Evolutionary conservation across 192 early-diverging fungal species (phyloP).

Genomic region (Backusella westeae): DNA sequence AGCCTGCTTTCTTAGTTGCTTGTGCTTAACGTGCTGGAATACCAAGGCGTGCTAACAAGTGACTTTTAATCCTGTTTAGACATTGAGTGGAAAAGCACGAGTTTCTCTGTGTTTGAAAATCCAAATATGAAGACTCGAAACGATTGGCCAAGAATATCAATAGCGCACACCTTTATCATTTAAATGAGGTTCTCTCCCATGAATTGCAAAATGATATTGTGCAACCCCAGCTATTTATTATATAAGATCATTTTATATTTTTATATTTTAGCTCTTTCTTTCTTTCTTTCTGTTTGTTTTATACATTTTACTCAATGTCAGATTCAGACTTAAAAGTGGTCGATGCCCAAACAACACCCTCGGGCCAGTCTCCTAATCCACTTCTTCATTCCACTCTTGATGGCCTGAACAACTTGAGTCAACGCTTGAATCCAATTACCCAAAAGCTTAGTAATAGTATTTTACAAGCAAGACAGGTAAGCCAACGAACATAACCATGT

Average conservation of each 20-base stretch:
- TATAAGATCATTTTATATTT: not conserved
- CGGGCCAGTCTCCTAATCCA: not conserved
- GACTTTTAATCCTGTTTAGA: no score
- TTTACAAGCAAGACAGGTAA: not conserved
- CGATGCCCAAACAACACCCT: not conserved
- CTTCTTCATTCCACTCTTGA: conserved; percentile 1
- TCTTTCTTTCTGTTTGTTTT: not conserved
- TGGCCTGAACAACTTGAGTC: not conserved
- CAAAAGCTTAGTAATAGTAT: not conserved
- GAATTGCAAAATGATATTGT: not conserved
- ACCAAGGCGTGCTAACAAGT: no score
- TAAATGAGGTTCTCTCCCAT: conserved; percentile 1
- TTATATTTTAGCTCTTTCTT: not conserved
- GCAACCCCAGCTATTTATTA: not conserved
- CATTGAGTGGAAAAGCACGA: not conserved
- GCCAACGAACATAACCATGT: not conserved
- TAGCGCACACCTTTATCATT: not conserved
- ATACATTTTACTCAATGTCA: not conserved
- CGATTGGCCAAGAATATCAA: not conserved
- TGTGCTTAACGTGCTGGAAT: no score
- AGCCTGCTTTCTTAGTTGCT: no score
- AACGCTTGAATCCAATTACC: not conserved
- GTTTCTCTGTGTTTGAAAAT: not conserved
- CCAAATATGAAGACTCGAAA: not conserved
- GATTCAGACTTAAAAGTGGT: not conserved